These are phyloP conservation scores for Populus pruinosa DNA, from an alignment of 345 rosid genomes.

Conservation along the genomic window DNA sequence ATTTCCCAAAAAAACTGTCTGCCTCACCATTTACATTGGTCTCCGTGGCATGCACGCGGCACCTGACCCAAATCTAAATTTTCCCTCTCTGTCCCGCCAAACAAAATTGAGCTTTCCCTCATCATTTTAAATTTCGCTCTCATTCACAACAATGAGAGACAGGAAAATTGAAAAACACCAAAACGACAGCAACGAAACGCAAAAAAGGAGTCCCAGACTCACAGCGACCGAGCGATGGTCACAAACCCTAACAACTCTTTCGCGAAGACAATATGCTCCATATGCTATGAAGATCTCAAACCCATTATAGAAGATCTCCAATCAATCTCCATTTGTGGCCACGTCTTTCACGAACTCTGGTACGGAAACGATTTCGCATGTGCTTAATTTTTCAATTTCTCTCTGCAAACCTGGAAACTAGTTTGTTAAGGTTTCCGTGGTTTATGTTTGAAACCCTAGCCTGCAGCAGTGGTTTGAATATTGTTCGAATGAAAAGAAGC, in stretches of 20 bases:
- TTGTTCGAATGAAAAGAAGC: conserved; percentile 55
- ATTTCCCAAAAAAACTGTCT: no score
- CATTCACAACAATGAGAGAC: neutral
- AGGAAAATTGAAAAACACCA: neutral
- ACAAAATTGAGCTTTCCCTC: neutral
- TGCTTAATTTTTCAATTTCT: neutral
- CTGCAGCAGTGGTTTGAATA: conserved; percentile 99
- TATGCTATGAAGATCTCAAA: conserved; percentile 92
- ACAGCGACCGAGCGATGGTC: conserved; percentile 27
- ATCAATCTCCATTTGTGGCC: conserved; percentile 81
- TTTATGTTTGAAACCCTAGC: conserved; percentile 38
- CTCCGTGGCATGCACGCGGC: conserved; percentile 14
- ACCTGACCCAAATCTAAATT: neutral
- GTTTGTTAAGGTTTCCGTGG: neutral
- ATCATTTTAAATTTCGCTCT: conserved; percentile 19
- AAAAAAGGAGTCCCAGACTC: neutral
- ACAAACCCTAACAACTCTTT: conserved; percentile 18
- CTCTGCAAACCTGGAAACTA: neutral
- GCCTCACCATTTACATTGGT: neutral
- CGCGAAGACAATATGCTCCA: conserved; percentile 68
- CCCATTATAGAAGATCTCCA: conserved; percentile 83
- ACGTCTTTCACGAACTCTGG: conserved; percentile 97
- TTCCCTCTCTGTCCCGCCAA: neutral
- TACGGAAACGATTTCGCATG: conserved; percentile 9
- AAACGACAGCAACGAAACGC: neutral